Conservation (phyloP, 2,329 filamentous ascomycete species). For the Phaeomoniella chlamydospora region DNA sequence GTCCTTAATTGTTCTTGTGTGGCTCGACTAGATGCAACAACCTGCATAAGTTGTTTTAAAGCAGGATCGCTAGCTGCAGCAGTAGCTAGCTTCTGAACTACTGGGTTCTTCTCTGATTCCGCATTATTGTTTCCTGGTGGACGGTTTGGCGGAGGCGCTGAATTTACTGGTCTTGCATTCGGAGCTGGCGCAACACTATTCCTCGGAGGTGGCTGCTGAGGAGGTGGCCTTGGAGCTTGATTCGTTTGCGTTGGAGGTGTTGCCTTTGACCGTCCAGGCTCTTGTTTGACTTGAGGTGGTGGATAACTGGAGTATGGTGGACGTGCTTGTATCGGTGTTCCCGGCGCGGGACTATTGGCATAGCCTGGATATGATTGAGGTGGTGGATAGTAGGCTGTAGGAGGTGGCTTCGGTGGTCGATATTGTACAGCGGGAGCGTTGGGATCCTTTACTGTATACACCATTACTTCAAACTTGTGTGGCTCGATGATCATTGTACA, state of each 20-base stretch:
- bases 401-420: conserved; percentile 14
- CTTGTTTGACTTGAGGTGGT: conserved; percentile 2
- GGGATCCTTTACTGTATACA: conserved; percentile 40
- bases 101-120: conserved; percentile 21
- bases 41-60: conserved; percentile 34
- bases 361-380: conserved; percentile 1
- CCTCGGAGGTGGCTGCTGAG: neutral
- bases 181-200: conserved; percentile 5
- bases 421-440: conserved; percentile 26
- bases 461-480: conserved; percentile 44
- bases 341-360: conserved; percentile 2
- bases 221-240: neutral
- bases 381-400: conserved; percentile 10
- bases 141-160: conserved; percentile 6
- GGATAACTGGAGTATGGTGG: conserved; percentile 1
- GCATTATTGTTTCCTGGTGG: conserved; percentile 15
- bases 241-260: conserved; percentile 5
- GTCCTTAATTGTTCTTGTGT: conserved; percentile 31
- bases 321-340: neutral
- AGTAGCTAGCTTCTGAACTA: conserved; percentile 38
- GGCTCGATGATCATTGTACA: conserved; percentile 48
- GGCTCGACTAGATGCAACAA: conserved; percentile 34
- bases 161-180: conserved; percentile 20
- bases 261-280: conserved; percentile 1
- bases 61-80: conserved; percentile 32